Percentiles rank a stretch among this genome's conserved stretches.
These are phyloP conservation scores for Aspergillus homomorphus DNA, from an alignment of 495 filamentous ascomycete species.

Conservation along the genomic window DNA sequence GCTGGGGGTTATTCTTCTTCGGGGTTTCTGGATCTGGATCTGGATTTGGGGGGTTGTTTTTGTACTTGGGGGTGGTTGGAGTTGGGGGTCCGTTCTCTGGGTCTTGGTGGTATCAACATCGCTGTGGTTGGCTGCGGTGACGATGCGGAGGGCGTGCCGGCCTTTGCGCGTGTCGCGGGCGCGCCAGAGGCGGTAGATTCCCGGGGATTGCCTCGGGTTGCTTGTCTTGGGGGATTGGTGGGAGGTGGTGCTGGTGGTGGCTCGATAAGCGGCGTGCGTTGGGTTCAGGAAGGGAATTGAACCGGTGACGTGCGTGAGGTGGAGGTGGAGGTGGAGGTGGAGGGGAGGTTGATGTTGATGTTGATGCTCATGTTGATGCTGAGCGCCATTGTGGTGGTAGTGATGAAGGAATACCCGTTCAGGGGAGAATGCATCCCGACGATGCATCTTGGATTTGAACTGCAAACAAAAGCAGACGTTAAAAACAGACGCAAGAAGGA, in stretches of 20 bases:
- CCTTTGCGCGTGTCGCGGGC: constrained; percentile 73
- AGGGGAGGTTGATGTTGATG: too few relatives aligned
- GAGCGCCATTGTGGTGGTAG: not conserved
- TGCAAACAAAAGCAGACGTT: not conserved
- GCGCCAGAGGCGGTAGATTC: constrained; percentile 49
- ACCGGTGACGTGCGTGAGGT: constrained; percentile 22
- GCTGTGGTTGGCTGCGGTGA: constrained; percentile 17
- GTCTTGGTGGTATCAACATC: too few relatives aligned
- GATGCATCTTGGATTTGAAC: not conserved
- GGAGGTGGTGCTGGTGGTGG: constrained; percentile 6
- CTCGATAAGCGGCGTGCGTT: constrained; percentile 36
- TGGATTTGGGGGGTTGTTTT: constrained; percentile 41
- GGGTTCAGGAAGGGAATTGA: constrained; percentile 51
- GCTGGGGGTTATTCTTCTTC: too few relatives aligned
- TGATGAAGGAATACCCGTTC: not conserved
- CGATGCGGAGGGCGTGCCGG: constrained; percentile 56
- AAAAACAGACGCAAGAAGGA: not conserved
- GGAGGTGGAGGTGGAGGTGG: not conserved
- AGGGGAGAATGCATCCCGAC: not conserved
- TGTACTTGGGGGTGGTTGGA: constrained; percentile 41
- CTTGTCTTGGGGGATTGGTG: not conserved
- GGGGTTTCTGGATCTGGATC: too few relatives aligned
- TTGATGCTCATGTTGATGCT: not conserved
- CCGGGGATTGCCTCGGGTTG: constrained; percentile 5
- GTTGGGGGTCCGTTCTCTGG: constrained; percentile 29